These are phyloP conservation scores for Salvia sclarea DNA, from an alignment of 305 asterid species.

Conservation along the genomic window DNA sequence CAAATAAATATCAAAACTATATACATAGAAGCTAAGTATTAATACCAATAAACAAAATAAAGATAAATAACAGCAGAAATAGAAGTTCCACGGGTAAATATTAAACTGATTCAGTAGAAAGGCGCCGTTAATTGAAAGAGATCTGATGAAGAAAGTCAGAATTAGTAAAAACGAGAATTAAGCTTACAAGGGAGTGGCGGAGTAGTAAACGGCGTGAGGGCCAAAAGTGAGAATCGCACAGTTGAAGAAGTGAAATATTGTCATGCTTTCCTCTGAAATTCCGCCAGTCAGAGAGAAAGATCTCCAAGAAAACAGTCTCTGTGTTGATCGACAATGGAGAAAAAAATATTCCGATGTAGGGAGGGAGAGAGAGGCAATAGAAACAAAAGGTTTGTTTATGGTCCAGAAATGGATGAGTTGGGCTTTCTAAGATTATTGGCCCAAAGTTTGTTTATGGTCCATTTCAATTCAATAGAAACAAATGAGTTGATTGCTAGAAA, in stretches of 20 bases:
- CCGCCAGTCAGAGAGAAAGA: slow-evolving; percentile 26
- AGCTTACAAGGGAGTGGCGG: slow-evolving; percentile 89
- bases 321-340: background rate
- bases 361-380: background rate
- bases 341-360: background rate
- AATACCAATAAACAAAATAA: background rate
- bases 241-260: slow-evolving; percentile 88
- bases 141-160: slow-evolving; percentile 18
- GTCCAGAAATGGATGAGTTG: slow-evolving; percentile 9
- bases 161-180: background rate
- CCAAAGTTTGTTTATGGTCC: background rate
- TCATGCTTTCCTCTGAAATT: slow-evolving; percentile 46
- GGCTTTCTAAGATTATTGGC: background rate
- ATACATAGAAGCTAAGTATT: background rate
- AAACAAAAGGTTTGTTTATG: too few species aligned
- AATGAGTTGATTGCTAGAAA: too few species aligned
- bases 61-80: background rate
- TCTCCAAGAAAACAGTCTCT: slow-evolving; percentile 14
- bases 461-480: too few species aligned
- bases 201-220: slow-evolving; percentile 93
- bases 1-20: slow-evolving; percentile 4
- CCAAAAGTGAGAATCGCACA: slow-evolving; percentile 92
- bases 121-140: slow-evolving; percentile 4
- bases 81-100: background rate
- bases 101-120: background rate